Conservation (phyloP, 225 moss, liverwort and hornwort genomes). For the Bryoerythrophyllum caledonicum region DNA sequence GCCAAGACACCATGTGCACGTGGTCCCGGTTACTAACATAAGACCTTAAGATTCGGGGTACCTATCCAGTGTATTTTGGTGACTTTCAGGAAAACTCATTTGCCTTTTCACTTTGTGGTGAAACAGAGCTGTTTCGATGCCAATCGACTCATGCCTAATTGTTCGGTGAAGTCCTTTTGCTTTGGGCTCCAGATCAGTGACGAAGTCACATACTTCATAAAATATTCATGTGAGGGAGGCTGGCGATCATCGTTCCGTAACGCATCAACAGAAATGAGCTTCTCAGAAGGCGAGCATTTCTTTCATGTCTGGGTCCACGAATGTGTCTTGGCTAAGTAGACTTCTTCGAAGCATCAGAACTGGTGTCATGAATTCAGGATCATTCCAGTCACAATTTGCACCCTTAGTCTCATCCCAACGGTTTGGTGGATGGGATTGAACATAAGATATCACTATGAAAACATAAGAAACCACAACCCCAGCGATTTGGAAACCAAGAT, state of each 20-base stretch:
- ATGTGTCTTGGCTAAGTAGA: background rate
- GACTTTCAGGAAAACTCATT: too few species aligned
- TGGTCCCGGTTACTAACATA: too few species aligned
- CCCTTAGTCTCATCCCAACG: background rate
- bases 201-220: background rate
- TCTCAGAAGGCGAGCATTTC: background rate
- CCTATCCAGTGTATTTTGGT: too few species aligned
- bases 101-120: background rate
- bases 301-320: background rate
- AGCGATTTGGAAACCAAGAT: too few species aligned
- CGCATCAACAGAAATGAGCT: background rate
- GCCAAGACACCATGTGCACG: too few species aligned
- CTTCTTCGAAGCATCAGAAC: background rate
- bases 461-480: background rate
- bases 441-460: background rate
- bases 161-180: background rate
- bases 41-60: too few species aligned
- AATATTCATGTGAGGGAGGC: background rate
- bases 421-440: background rate
- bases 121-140: background rate
- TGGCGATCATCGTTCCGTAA: background rate
- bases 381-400: background rate
- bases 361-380: background rate
- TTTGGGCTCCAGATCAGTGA: background rate
- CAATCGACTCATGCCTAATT: background rate